Conservation (phyloP, 2,329 filamentous ascomycete genomes). For the Aspergillus novofumigatus region DNA sequence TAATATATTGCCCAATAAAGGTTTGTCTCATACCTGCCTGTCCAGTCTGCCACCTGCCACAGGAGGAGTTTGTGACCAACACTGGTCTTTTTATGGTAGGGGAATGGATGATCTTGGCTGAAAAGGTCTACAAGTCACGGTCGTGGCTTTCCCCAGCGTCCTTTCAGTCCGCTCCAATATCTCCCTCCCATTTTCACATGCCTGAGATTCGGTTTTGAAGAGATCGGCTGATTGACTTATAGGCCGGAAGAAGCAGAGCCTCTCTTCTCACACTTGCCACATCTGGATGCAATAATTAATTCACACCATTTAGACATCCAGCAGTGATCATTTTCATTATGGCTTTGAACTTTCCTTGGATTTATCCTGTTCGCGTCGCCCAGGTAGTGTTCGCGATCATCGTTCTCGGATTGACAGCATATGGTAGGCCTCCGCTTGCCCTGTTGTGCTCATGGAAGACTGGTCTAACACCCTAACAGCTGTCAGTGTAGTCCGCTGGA, state of each 20-base stretch:
- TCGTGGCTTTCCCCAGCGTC: background rate
- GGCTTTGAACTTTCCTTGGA: slow-evolving; percentile 21
- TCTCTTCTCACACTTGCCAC: background rate
- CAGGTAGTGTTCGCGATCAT: slow-evolving; percentile 68
- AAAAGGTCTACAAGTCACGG: background rate
- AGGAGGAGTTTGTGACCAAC: background rate
- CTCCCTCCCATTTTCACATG: background rate
- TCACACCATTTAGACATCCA: background rate
- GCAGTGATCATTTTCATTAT: background rate
- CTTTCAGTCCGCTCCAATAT: background rate
- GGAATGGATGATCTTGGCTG: background rate
- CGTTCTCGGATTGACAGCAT: slow-evolving; percentile 69
- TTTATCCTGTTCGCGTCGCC: slow-evolving; percentile 57
- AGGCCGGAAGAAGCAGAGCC: background rate
- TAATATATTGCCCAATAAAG: background rate
- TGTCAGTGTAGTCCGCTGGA: slow-evolving; percentile 50
- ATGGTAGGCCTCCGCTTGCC: slow-evolving; percentile 51
- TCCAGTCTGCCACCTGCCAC: background rate
- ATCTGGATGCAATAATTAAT: background rate
- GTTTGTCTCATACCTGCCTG: background rate
- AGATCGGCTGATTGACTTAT: background rate
- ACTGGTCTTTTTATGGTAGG: background rate
- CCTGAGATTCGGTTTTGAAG: background rate
- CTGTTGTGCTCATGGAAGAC: background rate
- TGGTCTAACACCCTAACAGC: slow-evolving; percentile 40